A percentile compares a stretch with the other conserved stretches of the same genome.
These are phyloP conservation scores for Leccinum fallax DNA, from an alignment of 1,284 basidiomycete species.

Conservation along the genomic window DNA sequence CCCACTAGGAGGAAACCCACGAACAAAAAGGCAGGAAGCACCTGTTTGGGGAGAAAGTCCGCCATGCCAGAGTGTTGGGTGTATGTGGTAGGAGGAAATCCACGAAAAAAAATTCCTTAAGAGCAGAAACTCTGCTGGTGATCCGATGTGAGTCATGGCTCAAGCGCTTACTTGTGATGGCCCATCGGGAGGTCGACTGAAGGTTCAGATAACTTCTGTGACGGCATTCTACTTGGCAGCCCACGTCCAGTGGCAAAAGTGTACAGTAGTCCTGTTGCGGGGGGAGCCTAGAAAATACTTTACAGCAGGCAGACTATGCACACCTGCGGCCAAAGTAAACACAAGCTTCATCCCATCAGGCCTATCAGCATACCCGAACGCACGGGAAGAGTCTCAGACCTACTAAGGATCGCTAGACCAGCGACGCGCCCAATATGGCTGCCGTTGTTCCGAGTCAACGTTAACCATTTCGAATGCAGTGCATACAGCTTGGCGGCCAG, in stretches of 20 bases:
- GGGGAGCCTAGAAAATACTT: background rate
- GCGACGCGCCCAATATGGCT: background rate
- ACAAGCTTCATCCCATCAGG: background rate
- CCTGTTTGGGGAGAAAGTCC: constrained; percentile 5
- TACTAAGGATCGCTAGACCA: background rate
- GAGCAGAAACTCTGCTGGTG: background rate
- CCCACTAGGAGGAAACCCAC: constrained; percentile 50
- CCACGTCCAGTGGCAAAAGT: background rate
- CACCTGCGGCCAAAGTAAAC: background rate
- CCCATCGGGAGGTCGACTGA: background rate
- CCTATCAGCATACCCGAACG: background rate
- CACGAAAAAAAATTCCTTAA: background rate
- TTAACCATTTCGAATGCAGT: background rate
- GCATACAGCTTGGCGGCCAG: background rate
- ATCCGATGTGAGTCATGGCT: background rate
- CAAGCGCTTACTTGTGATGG: background rate
- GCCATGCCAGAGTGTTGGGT: background rate
- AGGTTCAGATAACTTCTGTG: background rate
- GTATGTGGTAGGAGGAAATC: background rate
- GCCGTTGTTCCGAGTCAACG: background rate
- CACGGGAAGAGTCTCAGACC: background rate
- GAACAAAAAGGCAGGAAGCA: constrained; percentile 40
- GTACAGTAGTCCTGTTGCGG: background rate
- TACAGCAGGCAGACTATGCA: background rate
- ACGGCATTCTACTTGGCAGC: background rate